Percentiles rank a stretch among this genome's conserved stretches.
Evolutionary conservation across 768 basidiomycete genomes (phyloP).

Genomic region (Suillus brevipes): DNA sequence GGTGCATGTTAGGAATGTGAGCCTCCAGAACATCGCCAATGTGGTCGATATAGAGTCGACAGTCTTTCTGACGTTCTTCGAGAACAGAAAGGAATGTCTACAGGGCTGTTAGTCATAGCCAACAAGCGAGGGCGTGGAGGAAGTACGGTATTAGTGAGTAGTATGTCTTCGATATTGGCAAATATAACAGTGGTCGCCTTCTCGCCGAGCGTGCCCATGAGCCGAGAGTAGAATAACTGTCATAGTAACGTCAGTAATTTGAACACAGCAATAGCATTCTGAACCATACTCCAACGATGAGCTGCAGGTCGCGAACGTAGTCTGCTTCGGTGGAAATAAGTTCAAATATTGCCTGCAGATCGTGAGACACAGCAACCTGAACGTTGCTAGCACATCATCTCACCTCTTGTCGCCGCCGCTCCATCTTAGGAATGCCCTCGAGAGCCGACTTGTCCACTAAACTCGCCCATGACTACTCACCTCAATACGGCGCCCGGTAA

Average conservation of each 20-base stretch:
- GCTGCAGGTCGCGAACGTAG: slow-evolving; percentile 89
- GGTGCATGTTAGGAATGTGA: slow-evolving; percentile 74
- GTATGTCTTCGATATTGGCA: slow-evolving; percentile 90
- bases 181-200: slow-evolving; percentile 85
- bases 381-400: slow-evolving; percentile 8
- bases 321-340: slow-evolving; percentile 87
- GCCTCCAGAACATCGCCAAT: slow-evolving; percentile 82
- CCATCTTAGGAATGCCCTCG: slow-evolving; percentile 72
- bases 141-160: slow-evolving; percentile 80
- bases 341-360: slow-evolving; percentile 82
- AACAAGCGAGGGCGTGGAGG: background rate
- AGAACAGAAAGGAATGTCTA: slow-evolving; percentile 84
- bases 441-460: slow-evolving; percentile 83
- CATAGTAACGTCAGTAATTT: slow-evolving; percentile 1
- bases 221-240: slow-evolving; percentile 82
- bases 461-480: slow-evolving; percentile 83
- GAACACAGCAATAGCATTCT: background rate
- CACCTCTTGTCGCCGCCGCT: slow-evolving; percentile 89
- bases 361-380: background rate
- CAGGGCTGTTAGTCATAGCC: slow-evolving; percentile 5
- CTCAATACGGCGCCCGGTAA: background rate
- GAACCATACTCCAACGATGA: slow-evolving; percentile 77
- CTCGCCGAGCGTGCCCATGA: slow-evolving; percentile 68
- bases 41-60: slow-evolving; percentile 85
- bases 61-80: slow-evolving; percentile 89